phyloP scores from a whole-genome alignment of 257 asterid species.

The Capsicum baccatum region DNA sequence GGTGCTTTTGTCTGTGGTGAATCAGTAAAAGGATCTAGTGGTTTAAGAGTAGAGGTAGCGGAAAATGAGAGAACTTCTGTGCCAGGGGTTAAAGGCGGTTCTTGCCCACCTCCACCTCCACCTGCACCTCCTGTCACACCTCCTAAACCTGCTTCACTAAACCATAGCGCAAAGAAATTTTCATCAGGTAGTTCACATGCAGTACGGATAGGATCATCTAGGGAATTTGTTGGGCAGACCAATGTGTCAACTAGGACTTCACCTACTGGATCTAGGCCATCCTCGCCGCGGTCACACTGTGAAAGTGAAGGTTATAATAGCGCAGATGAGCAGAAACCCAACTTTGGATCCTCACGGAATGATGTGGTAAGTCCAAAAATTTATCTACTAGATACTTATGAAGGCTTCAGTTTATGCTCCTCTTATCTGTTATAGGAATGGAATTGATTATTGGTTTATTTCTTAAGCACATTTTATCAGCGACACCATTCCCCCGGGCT shows the following conservation, averaged over 20 bases:
- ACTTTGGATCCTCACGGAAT: conserved; percentile 72
- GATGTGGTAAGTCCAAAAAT: conserved; percentile 71
- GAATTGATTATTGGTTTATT: not conserved
- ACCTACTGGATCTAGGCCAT: conserved; percentile 87
- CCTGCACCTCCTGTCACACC: conserved; percentile 99
- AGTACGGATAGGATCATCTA: conserved; percentile 60
- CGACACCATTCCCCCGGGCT: not conserved
- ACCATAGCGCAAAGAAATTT: conserved; percentile 55
- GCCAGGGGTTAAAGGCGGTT: conserved; percentile 57
- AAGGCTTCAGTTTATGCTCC: not conserved
- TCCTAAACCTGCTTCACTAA: conserved; percentile 66
- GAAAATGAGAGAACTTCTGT: conserved; percentile 63
- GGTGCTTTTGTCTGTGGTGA: conserved; percentile 46
- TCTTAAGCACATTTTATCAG: conserved; percentile 1
- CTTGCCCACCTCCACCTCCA: conserved; percentile 73
- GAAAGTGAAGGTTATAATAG: conserved; percentile 98
- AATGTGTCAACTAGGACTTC: conserved; percentile 76
- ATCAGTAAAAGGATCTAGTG: conserved; percentile 48
- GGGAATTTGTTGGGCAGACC: conserved; percentile 72
- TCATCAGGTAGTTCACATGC: conserved; percentile 55
- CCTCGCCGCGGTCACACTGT: conserved; percentile 90
- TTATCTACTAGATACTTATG: conserved; percentile 1
- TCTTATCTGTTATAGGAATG: not conserved
- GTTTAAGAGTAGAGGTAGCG: conserved; percentile 51
- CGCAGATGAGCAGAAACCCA: conserved; percentile 84